Conservation (phyloP, 2,329 filamentous ascomycete species). For the Epichloe amarillans region DNA sequence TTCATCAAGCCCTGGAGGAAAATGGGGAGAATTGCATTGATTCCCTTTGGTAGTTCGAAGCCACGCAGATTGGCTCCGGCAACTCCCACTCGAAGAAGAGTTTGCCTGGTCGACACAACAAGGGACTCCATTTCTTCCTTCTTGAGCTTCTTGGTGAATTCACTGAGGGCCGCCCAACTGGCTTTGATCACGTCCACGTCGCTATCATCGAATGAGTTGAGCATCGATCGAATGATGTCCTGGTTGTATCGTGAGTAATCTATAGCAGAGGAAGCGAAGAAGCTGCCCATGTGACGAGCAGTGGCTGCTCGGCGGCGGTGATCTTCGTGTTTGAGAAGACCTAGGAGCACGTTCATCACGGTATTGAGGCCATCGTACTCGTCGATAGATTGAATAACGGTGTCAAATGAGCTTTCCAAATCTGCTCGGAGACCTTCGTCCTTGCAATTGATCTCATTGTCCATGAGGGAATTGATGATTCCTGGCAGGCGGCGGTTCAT, state of each 20-base stretch:
- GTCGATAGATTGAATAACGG: constrained; percentile 82
- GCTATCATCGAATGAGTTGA: constrained; percentile 83
- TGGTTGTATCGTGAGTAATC: constrained; percentile 96
- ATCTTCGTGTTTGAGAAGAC: constrained; percentile 83
- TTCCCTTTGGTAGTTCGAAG: constrained; percentile 88
- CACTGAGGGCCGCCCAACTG: constrained; percentile 74
- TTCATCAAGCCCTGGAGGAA: constrained; percentile 98
- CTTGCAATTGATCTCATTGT: constrained; percentile 68
- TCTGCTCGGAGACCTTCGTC: constrained; percentile 64
- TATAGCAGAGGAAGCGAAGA: constrained; percentile 67
- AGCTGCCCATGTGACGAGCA: constrained; percentile 67
- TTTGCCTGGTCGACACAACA: constrained; percentile 73
- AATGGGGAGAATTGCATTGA: constrained; percentile 89
- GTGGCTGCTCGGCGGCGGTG: constrained; percentile 70
- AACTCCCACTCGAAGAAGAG: constrained; percentile 78
- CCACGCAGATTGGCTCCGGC: constrained; percentile 73
- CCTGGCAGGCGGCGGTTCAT: constrained; percentile 84
- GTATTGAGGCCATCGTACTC: constrained; percentile 93
- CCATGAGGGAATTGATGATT: constrained; percentile 88
- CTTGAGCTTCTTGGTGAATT: constrained; percentile 75
- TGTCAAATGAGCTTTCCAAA: constrained; percentile 71
- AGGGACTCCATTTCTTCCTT: constrained; percentile 98
- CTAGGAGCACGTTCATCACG: constrained; percentile 84
- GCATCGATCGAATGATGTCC: constrained; percentile 78
- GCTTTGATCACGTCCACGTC: constrained; percentile 78